Conservation (phyloP, 179 eudicot species). For the Camellia oleifera region DNA sequence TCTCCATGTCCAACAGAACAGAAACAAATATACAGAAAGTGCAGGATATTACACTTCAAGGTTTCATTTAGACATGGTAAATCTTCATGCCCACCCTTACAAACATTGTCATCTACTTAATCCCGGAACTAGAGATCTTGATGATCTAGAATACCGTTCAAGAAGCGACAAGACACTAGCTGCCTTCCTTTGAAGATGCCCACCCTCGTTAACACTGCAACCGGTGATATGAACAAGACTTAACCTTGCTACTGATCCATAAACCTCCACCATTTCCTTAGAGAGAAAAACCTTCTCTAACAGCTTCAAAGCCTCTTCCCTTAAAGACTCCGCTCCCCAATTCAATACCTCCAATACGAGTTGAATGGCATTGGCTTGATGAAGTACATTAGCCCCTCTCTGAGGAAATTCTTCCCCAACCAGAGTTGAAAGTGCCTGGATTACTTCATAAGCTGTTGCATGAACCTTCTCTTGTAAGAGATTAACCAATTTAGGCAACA, state of each 20-base stretch:
- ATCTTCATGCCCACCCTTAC: too few species aligned
- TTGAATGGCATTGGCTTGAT: slow-evolving; percentile 22
- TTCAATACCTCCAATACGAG: slow-evolving; percentile 31
- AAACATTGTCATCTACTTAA: background rate
- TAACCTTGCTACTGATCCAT: slow-evolving; percentile 26
- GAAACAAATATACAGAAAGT: too few species aligned
- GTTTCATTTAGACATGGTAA: too few species aligned
- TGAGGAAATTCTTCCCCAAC: slow-evolving; percentile 25
- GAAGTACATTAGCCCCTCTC: slow-evolving; percentile 33
- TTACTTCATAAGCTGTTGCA: slow-evolving; percentile 33
- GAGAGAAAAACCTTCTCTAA: slow-evolving; percentile 31
- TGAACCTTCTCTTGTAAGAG: slow-evolving; percentile 26
- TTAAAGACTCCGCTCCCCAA: slow-evolving; percentile 38
- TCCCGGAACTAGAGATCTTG: slow-evolving; percentile 19
- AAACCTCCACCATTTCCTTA: slow-evolving; percentile 33
- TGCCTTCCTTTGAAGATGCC: slow-evolving; percentile 34
- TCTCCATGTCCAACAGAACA: too few species aligned
- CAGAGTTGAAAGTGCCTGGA: slow-evolving; percentile 38
- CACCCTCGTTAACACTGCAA: slow-evolving; percentile 23
- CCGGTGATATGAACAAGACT: slow-evolving; percentile 23
- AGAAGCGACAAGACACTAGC: slow-evolving; percentile 28
- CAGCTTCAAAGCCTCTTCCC: slow-evolving; percentile 33
- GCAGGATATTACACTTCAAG: slow-evolving; percentile 5
- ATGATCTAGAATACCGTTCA: slow-evolving; percentile 36
- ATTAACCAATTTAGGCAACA: slow-evolving; percentile 33